A percentile compares a stretch with the other conserved stretches of the same genome.
These are phyloP conservation scores for Fusarium domesticum DNA, from an alignment of 2,329 filamentous ascomycete genomes.

Conservation along the genomic window DNA sequence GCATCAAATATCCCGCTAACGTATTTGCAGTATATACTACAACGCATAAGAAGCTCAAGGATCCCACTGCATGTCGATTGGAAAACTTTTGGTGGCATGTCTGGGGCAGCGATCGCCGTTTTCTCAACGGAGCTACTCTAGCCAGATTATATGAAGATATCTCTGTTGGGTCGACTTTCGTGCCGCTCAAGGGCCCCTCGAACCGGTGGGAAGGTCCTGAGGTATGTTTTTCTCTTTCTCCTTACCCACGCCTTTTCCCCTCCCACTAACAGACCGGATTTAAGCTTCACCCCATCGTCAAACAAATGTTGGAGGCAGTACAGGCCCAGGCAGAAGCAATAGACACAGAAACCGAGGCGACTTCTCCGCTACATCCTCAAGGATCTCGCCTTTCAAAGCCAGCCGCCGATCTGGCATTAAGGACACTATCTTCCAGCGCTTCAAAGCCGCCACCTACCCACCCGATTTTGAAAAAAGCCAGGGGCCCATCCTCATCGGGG, in stretches of 20 bases:
- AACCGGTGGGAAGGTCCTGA: slow-evolving; percentile 52
- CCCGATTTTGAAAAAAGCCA: slow-evolving; percentile 59
- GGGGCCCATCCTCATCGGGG: slow-evolving; percentile 51
- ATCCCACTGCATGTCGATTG: slow-evolving; percentile 60
- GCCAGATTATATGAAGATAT: slow-evolving; percentile 57
- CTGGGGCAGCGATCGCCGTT: slow-evolving; percentile 55
- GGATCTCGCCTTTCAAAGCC: slow-evolving; percentile 17
- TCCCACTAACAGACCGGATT: slow-evolving; percentile 11
- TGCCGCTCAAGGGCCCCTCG: slow-evolving; percentile 52
- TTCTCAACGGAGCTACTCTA: slow-evolving; percentile 51
- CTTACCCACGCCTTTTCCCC: slow-evolving; percentile 1
- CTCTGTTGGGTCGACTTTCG: slow-evolving; percentile 55
- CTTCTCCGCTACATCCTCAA: slow-evolving; percentile 14
- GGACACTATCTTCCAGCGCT: slow-evolving; percentile 38
- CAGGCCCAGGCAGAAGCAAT: background rate
- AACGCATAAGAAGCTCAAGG: slow-evolving; percentile 55
- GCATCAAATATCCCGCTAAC: slow-evolving; percentile 13
- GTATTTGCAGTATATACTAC: slow-evolving; percentile 54
- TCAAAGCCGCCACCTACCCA: slow-evolving; percentile 49
- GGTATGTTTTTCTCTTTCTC: slow-evolving; percentile 35
- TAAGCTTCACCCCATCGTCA: slow-evolving; percentile 31
- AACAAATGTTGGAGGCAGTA: slow-evolving; percentile 28
- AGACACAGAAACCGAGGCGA: slow-evolving; percentile 12
- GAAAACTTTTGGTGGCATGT: slow-evolving; percentile 68
- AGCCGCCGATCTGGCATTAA: slow-evolving; percentile 20